Base-by-base conservation (phyloP, 225 moss, liverwort and hornwort genomes). In the Polytrichum formosum region DNA sequence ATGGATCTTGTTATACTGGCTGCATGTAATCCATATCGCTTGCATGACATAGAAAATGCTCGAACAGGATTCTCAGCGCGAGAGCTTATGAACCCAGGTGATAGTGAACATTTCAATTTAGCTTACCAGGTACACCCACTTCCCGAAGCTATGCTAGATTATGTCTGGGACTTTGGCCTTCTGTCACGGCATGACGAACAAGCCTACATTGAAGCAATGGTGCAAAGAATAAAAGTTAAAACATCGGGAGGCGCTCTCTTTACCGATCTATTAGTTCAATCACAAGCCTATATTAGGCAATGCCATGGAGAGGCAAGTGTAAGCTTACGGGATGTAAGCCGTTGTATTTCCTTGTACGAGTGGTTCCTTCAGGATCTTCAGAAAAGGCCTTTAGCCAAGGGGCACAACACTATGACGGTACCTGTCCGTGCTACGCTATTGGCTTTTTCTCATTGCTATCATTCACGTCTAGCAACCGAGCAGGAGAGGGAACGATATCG, bases 151-250 rank as follows among this genome's bases (percentile, higher is more conserved):
- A 85, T 85, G 82, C 59, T 88, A 53, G 88, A 88, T 66, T 85
- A 88, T 63, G 85, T 88, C 26, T 88, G 88, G 88, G 88, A 88
- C 72, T 88, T 84, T 66, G 88, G 88, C 30, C 73, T 88, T 6
- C 84, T 88, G 46, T 79, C 81, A 28, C 80, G 78, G 9, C 73
- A 77, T 62, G 88, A 88, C 64, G 88, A 88, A 54, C 77, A 74
- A 77, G 79, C 82, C 4, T 88, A 82, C 67, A 88, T 85, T 17
- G 67, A 75, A 70, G 84, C 85, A 29, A 88, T 88, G 88, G 75
- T 68, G 55, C 70, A 69, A 27, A 19, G 53, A 60, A 26, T 35
- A 35, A 67, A 67, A n/a, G 82, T 76, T 63, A 82, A 62, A 66
- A 29, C 77, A 55, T 22, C 59, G 0, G 20, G 26, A 8, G 73